These are phyloP conservation scores for Malassezia brasiliensis DNA, from an alignment of 1,284 basidiomycete genomes.

Conservation along the genomic window DNA sequence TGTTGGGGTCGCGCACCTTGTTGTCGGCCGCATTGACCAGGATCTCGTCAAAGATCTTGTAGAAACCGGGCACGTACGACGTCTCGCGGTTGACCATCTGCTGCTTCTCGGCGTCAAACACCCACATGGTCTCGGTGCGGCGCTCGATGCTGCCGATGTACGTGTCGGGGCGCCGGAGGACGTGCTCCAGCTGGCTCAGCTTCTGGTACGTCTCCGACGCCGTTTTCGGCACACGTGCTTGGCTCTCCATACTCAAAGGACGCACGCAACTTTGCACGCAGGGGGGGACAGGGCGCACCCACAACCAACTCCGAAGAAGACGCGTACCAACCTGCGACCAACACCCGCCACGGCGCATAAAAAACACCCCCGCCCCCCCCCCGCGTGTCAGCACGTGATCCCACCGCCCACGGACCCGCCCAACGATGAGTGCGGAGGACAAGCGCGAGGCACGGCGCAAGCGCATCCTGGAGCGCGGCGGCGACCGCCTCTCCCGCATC, in stretches of 20 bases:
- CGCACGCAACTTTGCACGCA: not conserved
- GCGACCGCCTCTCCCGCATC: conserved; percentile 43
- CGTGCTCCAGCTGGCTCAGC: conserved; percentile 93
- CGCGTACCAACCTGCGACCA: not conserved
- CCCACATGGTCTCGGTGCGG: conserved; percentile 46
- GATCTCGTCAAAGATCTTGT: conserved; percentile 99
- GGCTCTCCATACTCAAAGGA: not conserved
- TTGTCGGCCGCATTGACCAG: conserved; percentile 98
- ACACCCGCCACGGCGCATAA: conserved; percentile 8
- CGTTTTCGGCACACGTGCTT: conserved; percentile 56
- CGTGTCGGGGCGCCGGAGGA: conserved; percentile 89
- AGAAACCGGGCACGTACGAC: conserved; percentile 91
- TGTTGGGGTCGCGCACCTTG: conserved; percentile 58
- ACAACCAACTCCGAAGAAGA: not conserved
- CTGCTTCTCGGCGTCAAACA: conserved; percentile 36
- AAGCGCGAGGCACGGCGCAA: conserved; percentile 44
- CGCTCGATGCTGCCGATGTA: conserved; percentile 63
- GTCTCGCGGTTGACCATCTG: conserved; percentile 56
- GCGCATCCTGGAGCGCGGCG: conserved; percentile 38
- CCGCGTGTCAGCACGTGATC: conserved; percentile 4
- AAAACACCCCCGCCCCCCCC: not conserved
- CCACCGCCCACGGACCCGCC: not conserved
- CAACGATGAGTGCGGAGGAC: conserved; percentile 16
- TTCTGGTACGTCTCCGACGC: conserved; percentile 88
- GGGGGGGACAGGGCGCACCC: not conserved